Conservation (phyloP, 2,329 filamentous ascomycete species). For the Dendrostoma leiphaemia region DNA sequence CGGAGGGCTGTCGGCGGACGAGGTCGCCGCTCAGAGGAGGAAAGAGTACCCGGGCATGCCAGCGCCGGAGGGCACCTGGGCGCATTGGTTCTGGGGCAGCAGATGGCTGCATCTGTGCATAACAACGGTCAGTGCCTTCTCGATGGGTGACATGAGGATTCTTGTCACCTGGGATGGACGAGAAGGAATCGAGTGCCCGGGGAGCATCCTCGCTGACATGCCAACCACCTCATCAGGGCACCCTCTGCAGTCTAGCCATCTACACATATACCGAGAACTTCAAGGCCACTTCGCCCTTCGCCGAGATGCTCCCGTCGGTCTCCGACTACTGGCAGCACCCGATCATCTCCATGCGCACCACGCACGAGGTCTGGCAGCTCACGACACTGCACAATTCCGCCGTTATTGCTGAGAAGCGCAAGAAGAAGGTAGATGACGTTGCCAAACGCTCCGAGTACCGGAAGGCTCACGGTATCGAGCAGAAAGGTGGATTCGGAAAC, state of each 20-base stretch:
- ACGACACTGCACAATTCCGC: conserved; percentile 71
- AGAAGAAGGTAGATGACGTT: conserved; percentile 77
- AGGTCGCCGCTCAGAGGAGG: conserved; percentile 62
- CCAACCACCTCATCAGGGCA: conserved; percentile 44
- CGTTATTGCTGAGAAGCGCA: conserved; percentile 68
- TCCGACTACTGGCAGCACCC: conserved; percentile 70
- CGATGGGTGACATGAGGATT: too few relatives aligned
- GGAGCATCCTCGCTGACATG: neutral
- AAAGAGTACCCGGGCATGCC: conserved; percentile 87
- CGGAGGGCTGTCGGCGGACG: conserved; percentile 63
- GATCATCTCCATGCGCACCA: conserved; percentile 61
- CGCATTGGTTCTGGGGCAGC: conserved; percentile 82
- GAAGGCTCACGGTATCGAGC: conserved; percentile 78
- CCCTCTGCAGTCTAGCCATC: conserved; percentile 66
- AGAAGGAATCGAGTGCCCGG: neutral
- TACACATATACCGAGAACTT: conserved; percentile 79
- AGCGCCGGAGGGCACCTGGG: conserved; percentile 76
- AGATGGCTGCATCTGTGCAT: conserved; percentile 76
- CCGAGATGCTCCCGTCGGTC: conserved; percentile 71
- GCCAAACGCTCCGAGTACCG: conserved; percentile 83
- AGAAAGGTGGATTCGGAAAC: conserved; percentile 50
- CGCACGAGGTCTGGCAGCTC: conserved; percentile 71
- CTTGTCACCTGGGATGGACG: too few relatives aligned
- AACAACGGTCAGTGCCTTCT: conserved; percentile 61
- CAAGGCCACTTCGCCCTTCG: conserved; percentile 73